Evolutionary conservation across 2,329 filamentous ascomycete species (phyloP), one percentile per base, ranked within the genome.

Genomic region (Colletotrichum neosansevieriae): DNA sequence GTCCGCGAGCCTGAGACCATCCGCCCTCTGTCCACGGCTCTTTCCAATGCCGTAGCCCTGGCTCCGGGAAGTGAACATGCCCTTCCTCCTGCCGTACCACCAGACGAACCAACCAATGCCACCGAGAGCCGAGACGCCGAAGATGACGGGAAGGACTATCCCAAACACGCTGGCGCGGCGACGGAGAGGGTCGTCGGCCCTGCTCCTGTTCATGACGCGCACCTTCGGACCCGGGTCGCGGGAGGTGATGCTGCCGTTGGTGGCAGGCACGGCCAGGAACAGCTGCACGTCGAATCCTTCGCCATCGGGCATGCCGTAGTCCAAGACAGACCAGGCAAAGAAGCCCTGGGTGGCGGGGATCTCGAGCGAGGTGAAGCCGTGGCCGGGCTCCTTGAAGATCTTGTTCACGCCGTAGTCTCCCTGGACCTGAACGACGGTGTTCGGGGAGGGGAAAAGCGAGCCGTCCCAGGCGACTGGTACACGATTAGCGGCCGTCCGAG

Each of bases 381-480:
- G 58, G 47, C 61, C 60, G 32, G 54, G 49, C 49, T 51, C 54
- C 13, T 47, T 57, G 24, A 69, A 58, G 29, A 44, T 47, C 3
- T 70, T 58, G 9, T 51, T 49, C n/a, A 40, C 54, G 56, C 58
- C 56, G 45, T 45, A 71, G 53, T 68, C 69, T 15, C 70, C 70
- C 45, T 71, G 60, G 29, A 72, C 49, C 42, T 65, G 57, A 36
- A 72, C 36, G 45, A 59, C 56, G 7, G 69, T 67, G 53, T 44
- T 63, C 5, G 65, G 58, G 21, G 42, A 42, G 40, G 70, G 53
- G 45, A 71, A 72, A 38, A 71, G 47, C n/a, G 42, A 47, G 11
- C 58, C 40, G 45, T 72, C 70, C 70, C 70, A 72, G 10, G 70
- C 71, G 51, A 72, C 70, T 72, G 53, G 12, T 24, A 45, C 29